Conservation (phyloP, 2,329 filamentous ascomycete genomes). For the Epichloe coenophiala region DNA sequence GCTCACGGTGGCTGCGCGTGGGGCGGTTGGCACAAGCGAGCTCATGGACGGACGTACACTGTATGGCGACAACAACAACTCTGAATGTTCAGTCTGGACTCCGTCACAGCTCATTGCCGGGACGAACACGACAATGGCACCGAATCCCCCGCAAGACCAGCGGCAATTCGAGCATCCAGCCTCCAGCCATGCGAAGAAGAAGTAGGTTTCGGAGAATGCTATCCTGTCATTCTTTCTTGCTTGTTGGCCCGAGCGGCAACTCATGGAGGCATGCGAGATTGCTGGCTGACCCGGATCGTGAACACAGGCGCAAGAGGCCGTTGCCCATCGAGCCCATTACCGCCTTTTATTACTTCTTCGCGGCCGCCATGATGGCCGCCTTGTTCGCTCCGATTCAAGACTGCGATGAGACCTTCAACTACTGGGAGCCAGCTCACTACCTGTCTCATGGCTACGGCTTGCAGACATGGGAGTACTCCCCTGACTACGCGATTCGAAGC, state of each 20-base stretch:
- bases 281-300: neutral
- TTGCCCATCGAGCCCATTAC: constrained; percentile 58
- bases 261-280: neutral
- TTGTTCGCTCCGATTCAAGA: constrained; percentile 85
- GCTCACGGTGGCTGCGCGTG: neutral
- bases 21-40: no score
- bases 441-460: constrained; percentile 83
- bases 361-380: constrained; percentile 62
- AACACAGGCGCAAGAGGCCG: constrained; percentile 32
- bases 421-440: constrained; percentile 96
- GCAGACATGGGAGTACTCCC: constrained; percentile 99
- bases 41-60: no score
- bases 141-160: constrained; percentile 17
- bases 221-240: neutral
- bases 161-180: constrained; percentile 33
- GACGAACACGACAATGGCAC: constrained; percentile 23
- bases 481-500: constrained; percentile 85
- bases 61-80: constrained; percentile 4
- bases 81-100: neutral
- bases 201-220: constrained; percentile 20
- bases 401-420: constrained; percentile 98
- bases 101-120: constrained; percentile 1
- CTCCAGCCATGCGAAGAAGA: constrained; percentile 38
- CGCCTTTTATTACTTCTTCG: constrained; percentile 69
- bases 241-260: neutral